Base-by-base conservation (phyloP, 352 stramenopile species). In the Globisporangium okanoganense region DNA sequence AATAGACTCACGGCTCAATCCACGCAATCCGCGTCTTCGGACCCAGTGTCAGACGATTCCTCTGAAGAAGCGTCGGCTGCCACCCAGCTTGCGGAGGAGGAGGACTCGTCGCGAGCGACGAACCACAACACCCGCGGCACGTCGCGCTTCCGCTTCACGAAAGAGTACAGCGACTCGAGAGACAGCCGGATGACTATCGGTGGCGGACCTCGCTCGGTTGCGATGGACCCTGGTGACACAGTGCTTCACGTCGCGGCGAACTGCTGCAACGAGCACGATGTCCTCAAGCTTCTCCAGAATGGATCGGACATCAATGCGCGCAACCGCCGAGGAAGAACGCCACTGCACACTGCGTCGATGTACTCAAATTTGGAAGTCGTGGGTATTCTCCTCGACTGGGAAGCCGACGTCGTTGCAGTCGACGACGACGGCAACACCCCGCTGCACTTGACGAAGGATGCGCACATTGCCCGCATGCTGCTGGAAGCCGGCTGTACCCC, bases 401-500 rank as follows among this genome's bases (percentile, higher is more conserved):
- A 91, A 52, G 86, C 85, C 8, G 83, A 94, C 36, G 74, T 93
- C 22, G 68, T 88, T 41, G 82, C 81, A 12, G 83, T 92, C 31
- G 87, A 96, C 47, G 72, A 89, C 52, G 78, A 93, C 55, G 85
- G 84, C 9, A 96, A 95, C 74, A 96, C 87, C 33, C 83, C 85
- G 8, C 59, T 96, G 31, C 87, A 96, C 61, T 62, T 96, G 54
- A 82, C 87, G 2, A 91, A 81, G 44, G 84, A 94, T 55, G 63
- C 82, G 14, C 79, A 90, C 24, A 89, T 94, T 56, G 78, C 76
- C 2, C 76, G 78, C 40, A 94, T 95, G 83, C 70, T 95, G 27
- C 59, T 93, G 5, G 85, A 93, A 63, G 85, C 85, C 40, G 85
- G 85, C 24, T 92, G 79, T 38, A 92, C 82, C 3, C 85, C 85